Percentiles rank a stretch among this genome's conserved stretches.
phyloP scores from a whole-genome alignment of 1,139 yeast species.

The Kazachstania sp. region DNA sequence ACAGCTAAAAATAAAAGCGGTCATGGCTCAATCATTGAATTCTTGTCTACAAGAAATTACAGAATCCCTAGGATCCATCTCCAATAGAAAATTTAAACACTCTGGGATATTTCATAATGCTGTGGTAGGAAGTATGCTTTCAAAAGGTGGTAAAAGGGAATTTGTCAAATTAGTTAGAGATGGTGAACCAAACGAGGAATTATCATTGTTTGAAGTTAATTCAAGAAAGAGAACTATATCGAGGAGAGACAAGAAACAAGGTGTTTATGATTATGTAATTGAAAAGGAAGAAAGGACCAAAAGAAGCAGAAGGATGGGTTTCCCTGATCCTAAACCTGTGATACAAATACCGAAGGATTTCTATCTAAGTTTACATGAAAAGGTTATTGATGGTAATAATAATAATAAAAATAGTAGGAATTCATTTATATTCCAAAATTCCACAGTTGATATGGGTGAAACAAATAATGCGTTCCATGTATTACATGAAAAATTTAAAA shows the following conservation, averaged over 20 bases:
- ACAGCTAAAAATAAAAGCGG: too few species aligned
- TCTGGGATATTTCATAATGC: slow-evolving; percentile 32
- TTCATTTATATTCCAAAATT: slow-evolving; percentile 16
- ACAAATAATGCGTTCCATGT: slow-evolving; percentile 8
- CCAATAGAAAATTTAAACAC: slow-evolving; percentile 28
- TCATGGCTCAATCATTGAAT: slow-evolving; percentile 23
- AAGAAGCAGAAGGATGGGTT: slow-evolving; percentile 23
- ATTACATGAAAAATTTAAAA: slow-evolving; percentile 19
- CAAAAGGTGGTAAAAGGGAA: slow-evolving; percentile 12
- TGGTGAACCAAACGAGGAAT: slow-evolving; percentile 26
- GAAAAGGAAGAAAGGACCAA: slow-evolving; percentile 21
- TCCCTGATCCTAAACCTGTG: slow-evolving; percentile 24
- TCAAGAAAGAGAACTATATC: slow-evolving; percentile 15
- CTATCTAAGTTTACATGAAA: slow-evolving; percentile 25
- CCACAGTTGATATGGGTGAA: slow-evolving; percentile 3
- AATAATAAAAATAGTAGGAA: slow-evolving; percentile 12
- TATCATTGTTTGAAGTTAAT: slow-evolving; percentile 23
- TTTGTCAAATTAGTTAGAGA: slow-evolving; percentile 27
- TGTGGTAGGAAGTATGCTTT: slow-evolving; percentile 18
- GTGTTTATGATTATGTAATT: slow-evolving; percentile 25
- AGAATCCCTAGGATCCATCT: slow-evolving; percentile 23
- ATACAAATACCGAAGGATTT: slow-evolving; percentile 28
- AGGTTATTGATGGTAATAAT: slow-evolving; percentile 14
- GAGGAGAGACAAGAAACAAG: slow-evolving; percentile 29
- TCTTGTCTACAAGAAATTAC: slow-evolving; percentile 24